A percentile compares a stretch with the other conserved stretches of the same genome.
Evolutionary conservation across 768 basidiomycete genomes (phyloP).

Genomic region (Macrolepiota dolichaula): DNA sequence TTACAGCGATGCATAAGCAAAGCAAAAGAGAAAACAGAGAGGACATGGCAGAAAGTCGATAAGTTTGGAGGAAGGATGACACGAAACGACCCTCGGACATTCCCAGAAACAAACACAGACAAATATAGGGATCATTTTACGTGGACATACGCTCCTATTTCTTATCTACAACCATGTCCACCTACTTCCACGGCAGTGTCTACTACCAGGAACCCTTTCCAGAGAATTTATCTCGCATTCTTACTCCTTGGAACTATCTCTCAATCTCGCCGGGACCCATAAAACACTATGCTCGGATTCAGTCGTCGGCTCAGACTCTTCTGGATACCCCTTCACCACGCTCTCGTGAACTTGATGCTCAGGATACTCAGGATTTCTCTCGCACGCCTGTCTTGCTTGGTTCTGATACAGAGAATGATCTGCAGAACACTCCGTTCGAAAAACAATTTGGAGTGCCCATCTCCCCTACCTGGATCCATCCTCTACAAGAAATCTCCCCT

Average conservation of each 20-base stretch:
- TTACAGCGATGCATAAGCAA: conserved; percentile 31
- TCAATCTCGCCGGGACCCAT: conserved; percentile 11
- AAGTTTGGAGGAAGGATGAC: background rate
- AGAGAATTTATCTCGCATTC: conserved; percentile 2
- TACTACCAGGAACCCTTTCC: background rate
- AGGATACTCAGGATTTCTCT: conserved; percentile 9
- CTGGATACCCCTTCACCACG: conserved; percentile 24
- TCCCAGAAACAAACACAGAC: background rate
- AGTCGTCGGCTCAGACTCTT: conserved; percentile 21
- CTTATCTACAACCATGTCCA: conserved; percentile 7
- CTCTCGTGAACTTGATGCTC: conserved; percentile 8
- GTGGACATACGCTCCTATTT: background rate
- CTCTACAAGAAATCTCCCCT: conserved; percentile 27
- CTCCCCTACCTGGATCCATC: conserved; percentile 15
- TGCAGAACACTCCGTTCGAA: conserved; percentile 18
- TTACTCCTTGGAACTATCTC: conserved; percentile 11
- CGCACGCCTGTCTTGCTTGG: conserved; percentile 4
- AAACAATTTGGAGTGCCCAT: conserved; percentile 15
- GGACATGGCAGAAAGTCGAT: conserved; percentile 20
- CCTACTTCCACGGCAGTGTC: background rate
- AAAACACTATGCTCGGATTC: conserved; percentile 18
- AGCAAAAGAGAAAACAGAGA: conserved; percentile 28
- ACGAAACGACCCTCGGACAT: background rate
- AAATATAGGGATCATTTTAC: conserved; percentile 2
- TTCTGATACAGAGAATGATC: conserved; percentile 1